Evolutionary conservation across 164 flowering plant species (phyloP), one percentile per base, ranked within the genome.

Genomic region (Annona cherimola): DNA sequence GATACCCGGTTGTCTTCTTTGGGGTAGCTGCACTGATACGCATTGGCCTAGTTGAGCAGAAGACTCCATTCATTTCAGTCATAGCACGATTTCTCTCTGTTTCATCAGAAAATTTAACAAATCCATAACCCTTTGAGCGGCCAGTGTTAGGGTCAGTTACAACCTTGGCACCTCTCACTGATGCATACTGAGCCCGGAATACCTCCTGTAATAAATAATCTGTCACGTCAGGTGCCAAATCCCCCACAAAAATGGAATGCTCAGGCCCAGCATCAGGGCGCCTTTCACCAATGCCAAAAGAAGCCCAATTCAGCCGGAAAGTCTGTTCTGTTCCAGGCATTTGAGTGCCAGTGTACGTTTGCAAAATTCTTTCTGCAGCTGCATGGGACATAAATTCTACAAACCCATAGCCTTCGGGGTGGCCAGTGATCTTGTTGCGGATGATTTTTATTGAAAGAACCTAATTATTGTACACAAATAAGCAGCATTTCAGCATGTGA

Each of bases 1-100:
- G 91, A 67, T 85, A 69, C 66, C 79, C 87, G 68, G 88, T 76
- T 41, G 89, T 72, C 84, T 95, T 95, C 81, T 89, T 95, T 4
- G 98, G 96, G 4, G 99, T 93, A 67, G 99, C 99, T 41, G 92
- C 94, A 86, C 98, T 95, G 60, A 95, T 95, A 42, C 98, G 91
- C 98, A 95, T 95, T 19, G 94, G 93, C 80, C 98, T 89, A 50
- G 93, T 88, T 50, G 97, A 95, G 78, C 97, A 93, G 79, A 87
- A 93, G 12, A 89, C 83, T 8, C 98, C 98, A 83, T 95, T 95
- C 99, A 95, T 93, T 78, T 93, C 98, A 11, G 84, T 75, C 99
- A 95, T 93, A 12, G 99, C 94, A 61, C 95, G 89, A 66, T 95
- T 93, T 71, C 97, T 87, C 79, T 95, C 99, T 57, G 42, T 83